These are phyloP conservation scores for Fagopyrum tataricum DNA, from an alignment of 148 eudicot species.

Conservation along the genomic window DNA sequence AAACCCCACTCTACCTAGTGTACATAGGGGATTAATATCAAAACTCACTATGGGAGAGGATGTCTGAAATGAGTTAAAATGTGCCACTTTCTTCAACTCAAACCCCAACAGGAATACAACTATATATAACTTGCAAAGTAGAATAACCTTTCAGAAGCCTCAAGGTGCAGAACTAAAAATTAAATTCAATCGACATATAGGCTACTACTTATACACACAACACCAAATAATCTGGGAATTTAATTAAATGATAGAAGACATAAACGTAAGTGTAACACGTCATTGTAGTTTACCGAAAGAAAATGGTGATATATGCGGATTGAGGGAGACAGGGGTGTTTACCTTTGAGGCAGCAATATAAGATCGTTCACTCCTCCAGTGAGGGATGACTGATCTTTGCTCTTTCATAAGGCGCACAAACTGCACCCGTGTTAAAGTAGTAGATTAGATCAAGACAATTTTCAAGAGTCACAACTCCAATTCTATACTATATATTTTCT, in stretches of 20 bases:
- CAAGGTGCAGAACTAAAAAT: neutral
- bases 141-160: neutral
- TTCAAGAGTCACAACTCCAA: neutral
- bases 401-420: constrained; percentile 85
- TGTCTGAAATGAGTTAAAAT: neutral
- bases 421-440: constrained; percentile 31
- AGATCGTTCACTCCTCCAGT: constrained; percentile 80
- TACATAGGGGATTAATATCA: no score
- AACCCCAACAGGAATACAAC: neutral
- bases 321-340: neutral
- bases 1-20: no score
- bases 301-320: neutral
- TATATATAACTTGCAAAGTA: neutral
- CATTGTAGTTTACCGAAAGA: neutral
- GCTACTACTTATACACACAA: neutral
- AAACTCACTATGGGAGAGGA: neutral
- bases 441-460: constrained; percentile 4
- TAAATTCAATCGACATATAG: neutral
- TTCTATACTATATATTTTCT: neutral
- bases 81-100: neutral
- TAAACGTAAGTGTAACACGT: neutral
- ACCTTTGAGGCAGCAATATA: constrained; percentile 89
- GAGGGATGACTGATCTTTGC: constrained; percentile 61
- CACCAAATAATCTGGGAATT: no score
- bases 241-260: neutral